Evolutionary conservation across 805 yeast species (phyloP).

Genomic region (Saccharomyces paradoxus): DNA sequence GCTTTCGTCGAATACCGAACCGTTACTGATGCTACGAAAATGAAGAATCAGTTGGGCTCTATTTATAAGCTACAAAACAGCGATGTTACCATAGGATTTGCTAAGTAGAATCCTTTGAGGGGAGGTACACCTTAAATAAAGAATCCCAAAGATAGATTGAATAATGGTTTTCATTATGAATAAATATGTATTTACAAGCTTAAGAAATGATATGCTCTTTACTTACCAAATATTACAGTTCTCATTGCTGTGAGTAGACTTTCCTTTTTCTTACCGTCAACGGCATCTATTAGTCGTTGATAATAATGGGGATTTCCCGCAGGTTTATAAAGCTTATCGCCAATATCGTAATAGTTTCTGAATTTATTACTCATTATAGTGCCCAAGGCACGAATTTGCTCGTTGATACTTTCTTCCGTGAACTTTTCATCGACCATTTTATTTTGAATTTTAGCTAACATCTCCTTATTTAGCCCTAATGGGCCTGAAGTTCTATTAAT

Average conservation of each 20-base stretch:
- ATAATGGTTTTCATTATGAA: neutral
- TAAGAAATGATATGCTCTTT: neutral
- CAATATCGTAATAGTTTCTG: constrained; percentile 53
- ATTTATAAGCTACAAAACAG: constrained; percentile 6
- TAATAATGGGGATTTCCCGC: constrained; percentile 80
- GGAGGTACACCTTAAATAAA: neutral
- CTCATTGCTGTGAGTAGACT: constrained; percentile 55
- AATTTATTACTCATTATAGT: constrained; percentile 54
- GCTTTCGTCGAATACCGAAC: constrained; percentile 75
- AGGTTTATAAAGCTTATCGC: constrained; percentile 64
- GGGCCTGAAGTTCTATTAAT: constrained; percentile 31
- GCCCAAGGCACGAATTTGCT: constrained; percentile 52
- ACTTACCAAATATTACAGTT: constrained; percentile 71
- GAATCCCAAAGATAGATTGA: neutral
- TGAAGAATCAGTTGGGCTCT: constrained; percentile 12
- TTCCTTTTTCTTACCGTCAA: constrained; percentile 65
- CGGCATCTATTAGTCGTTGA: constrained; percentile 57
- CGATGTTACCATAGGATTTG: constrained; percentile 22
- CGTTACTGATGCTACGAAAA: constrained; percentile 39
- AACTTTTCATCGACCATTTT: constrained; percentile 42
- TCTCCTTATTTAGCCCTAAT: constrained; percentile 40
- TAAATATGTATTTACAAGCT: constrained; percentile 7
- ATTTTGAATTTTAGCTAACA: constrained; percentile 36
- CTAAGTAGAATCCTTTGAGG: constrained; percentile 9
- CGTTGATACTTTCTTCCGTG: constrained; percentile 39